These are phyloP conservation scores for Sporothrix euskadiensis DNA, from an alignment of 2,329 filamentous ascomycete genomes.

Conservation along the genomic window DNA sequence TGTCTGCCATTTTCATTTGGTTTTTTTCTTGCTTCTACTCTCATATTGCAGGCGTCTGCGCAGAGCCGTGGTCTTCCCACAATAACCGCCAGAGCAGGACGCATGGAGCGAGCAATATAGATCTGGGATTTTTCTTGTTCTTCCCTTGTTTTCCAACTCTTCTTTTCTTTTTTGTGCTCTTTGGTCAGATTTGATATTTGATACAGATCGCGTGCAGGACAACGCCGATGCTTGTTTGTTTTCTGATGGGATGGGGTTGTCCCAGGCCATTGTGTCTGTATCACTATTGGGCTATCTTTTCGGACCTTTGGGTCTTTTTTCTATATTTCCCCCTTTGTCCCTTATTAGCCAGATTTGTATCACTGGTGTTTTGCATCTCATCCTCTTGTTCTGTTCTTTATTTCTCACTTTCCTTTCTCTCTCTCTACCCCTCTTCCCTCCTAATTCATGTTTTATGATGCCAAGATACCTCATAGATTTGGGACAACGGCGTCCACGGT, in stretches of 20 bases:
- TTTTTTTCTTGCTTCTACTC: not conserved
- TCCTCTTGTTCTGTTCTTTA: not conserved
- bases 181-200: not conserved
- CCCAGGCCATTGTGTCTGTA: conserved; percentile 4
- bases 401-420: not conserved
- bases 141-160: not conserved
- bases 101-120: not conserved
- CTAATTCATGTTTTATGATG: conserved; percentile 26
- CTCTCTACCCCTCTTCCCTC: conserved; percentile 14
- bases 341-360: conserved; percentile 13
- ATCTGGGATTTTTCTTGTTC: not conserved
- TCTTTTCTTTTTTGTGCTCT: not conserved
- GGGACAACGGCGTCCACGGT: conserved; percentile 26
- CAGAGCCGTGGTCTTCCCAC: not conserved
- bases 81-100: not conserved
- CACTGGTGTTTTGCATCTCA: not conserved
- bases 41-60: not conserved
- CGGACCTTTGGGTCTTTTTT: not conserved
- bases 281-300: conserved; percentile 12
- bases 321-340: not conserved
- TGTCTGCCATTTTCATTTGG: not conserved
- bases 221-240: not conserved
- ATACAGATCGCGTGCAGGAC: conserved; percentile 1
- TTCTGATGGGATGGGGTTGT: not conserved
- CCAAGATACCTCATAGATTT: conserved; percentile 31